Evolutionary conservation across 805 yeast genomes (phyloP), one percentile per base, ranked within the genome.

Genomic region (Pichia kluyveri): DNA sequence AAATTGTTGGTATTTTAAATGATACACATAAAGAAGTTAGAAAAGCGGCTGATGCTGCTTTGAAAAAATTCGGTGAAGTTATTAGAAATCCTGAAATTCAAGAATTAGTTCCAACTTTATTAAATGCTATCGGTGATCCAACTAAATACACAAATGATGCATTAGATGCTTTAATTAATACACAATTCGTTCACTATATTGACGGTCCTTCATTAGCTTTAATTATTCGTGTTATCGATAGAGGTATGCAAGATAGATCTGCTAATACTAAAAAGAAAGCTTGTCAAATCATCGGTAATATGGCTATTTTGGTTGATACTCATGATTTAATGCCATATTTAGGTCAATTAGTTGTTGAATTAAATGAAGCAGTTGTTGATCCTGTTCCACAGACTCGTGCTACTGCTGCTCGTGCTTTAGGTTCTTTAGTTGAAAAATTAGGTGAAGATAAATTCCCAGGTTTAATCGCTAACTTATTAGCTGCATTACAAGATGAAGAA

Each of bases 361-460:
- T 93, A 51, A 96, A 93, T 64, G 73, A 77, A 40, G 95, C 98
- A 7, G 91, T 93, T 96, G 96, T 95, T 44, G 99, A 93, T 58
- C 99, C 99, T 1, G 99, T 93, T 45, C 96, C 98, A 32, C 86
- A 82, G 40, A 93, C 99, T 0, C 80, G 98, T 63, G 95, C 98
- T 1, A 93, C 96, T 19, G 98, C 98, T 26, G 90, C 97, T 19
- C 81, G 97, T 67, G 99, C 99, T 0, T 70, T 93, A 45, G 99
- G 99, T 56, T 88, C 97, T 0, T 73, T 93, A 53, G 96, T 95
- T 43, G 98, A 93, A 64, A 91, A 90, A 63, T 73, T 93, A 39
- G 99, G 99, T 48, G 99, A 93, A 67, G 96, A 87, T 42, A 83
- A 80, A 56, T 90, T 93, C 87, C 97, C 99, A 36, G 85, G 79